Base-by-base conservation (phyloP, 2,329 filamentous ascomycete species). In the Davidsoniella neocaledoniae region DNA sequence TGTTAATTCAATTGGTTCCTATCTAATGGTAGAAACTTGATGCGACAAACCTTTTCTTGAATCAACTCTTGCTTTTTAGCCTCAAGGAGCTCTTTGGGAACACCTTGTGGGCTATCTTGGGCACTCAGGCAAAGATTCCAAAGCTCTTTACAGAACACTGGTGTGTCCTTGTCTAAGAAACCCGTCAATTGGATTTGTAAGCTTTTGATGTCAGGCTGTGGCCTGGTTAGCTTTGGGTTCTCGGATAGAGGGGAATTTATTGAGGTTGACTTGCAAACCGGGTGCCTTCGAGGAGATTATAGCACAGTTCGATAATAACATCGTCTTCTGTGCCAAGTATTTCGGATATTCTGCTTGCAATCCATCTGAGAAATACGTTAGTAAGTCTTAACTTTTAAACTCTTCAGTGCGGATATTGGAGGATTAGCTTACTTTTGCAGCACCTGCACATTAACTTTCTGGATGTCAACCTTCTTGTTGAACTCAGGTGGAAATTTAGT, bases 401-500 rank as follows among this genome's bases (percentile, higher is more conserved):
- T 40, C 9, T 40, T 29, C 12, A 12, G 19, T 23, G 14, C 21
- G 29, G 12, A 33, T 12, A 33, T 9, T 12, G 14, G 26, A 41
- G 12, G 5, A 46, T 48, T 37, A 54, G 67, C 80, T 61, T 62
- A 93, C 85, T 91, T 94, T 74, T 95, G 95, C 79, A 98, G 94
- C 50, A 98, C 85, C 64, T 94, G 86, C 46, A 94, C 72, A 62
- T 98, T 95, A 65, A 98, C 87, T 69, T 96, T 96, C 58, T 81
- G 78, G 77, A 93, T 94, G 69, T 98, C 88, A 56, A 98, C 91
- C 70, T 95, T 95, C 63, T 85, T 80, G 62, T 77, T 90, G 68
- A 96, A 98, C 61, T 95, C 87, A 6, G 81, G 74, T 43, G 91
- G 91, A 56, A 95, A 96, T 62, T 93, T 95, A 50, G 88, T 96